Evolutionary conservation across 164 flowering plant species (phyloP), one percentile per base, ranked within the genome.

Genomic region (Paratinospora sagittata): DNA sequence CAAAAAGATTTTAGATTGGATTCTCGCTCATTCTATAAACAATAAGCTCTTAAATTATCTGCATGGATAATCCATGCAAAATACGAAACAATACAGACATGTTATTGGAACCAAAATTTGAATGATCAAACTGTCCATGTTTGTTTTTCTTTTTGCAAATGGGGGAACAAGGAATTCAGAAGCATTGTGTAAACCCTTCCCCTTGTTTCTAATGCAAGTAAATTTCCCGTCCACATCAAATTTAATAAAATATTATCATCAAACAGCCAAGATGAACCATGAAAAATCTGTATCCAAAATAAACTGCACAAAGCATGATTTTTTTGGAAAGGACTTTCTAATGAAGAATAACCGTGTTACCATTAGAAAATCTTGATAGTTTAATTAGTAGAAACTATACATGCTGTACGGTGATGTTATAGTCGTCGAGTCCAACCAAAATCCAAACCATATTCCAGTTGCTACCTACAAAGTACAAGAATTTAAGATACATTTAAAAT

Each of bases 321-420:
- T 80, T 63, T 67, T 55, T 58, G 26, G 13, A 69, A 75, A 41
- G 55, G 72, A 65, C 67, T 27, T 65, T 68, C 60, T 41, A 30
- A 75, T 71, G n/a, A 49, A 81, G 84, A 79, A 82, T 78, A 82
- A 87, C 77, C 79, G 74, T 81, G 84, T 88, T 89, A 86, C 89
- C 91, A 82, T 84, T 86, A 82, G 72, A 82, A 16, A 81, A 85
- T 78, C 87, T 81, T 82, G 86, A 83, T 80, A 87, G 78, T 83
- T 79, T 82, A 86, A 87, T 81, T 76, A 75, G 73, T 81, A 89
- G 93, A 85, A 83, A 76, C 72, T 89, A 86, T 92, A 94, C 98
- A 94, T 94, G 97, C 86, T 78, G 82, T 94, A 94, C 34, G 97
- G 97, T 67, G 95, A 84, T 68, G 97, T 82, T 78, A 94, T 79